Percentiles rank a stretch among this genome's conserved stretches.
Conservation (phyloP, 2,329 filamentous ascomycete species). For the Boeremia exigua region DNA sequence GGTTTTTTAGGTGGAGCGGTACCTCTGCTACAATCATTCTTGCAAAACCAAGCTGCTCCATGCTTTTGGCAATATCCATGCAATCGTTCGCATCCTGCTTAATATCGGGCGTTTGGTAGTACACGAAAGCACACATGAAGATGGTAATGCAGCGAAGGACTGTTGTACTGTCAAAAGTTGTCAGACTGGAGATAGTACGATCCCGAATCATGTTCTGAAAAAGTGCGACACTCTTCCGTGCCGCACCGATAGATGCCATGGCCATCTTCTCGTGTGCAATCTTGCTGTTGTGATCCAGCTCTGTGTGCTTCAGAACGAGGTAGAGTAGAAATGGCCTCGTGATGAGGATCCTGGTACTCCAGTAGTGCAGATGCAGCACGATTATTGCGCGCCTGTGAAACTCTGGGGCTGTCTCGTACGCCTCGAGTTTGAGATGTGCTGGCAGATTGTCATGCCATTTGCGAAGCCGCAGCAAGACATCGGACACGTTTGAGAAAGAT, state of each 20-base stretch:
- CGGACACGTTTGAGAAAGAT: conserved; percentile 44
- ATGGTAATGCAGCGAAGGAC: conserved; percentile 43
- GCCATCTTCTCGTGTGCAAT: conserved; percentile 44
- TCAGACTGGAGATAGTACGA: conserved; percentile 37
- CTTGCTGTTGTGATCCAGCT: conserved; percentile 35
- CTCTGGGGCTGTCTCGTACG: conserved; percentile 33
- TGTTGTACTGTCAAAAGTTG: conserved; percentile 46
- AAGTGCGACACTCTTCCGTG: conserved; percentile 37
- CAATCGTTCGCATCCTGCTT: conserved; percentile 35
- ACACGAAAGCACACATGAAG: conserved; percentile 44
- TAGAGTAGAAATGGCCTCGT: conserved; percentile 46
- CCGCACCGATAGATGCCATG: conserved; percentile 42
- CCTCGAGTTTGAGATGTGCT: conserved; percentile 40
- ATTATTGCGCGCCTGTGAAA: conserved; percentile 45
- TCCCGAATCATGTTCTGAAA: conserved; percentile 38
- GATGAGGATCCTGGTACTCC: conserved; percentile 43
- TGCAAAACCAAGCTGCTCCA: conserved; percentile 43
- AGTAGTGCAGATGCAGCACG: conserved; percentile 45
- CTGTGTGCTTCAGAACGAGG: conserved; percentile 37
- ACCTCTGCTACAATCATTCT: conserved; percentile 45
- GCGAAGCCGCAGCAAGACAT: conserved; percentile 39
- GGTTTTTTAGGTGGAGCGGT: conserved; percentile 37
- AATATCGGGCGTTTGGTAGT: conserved; percentile 36
- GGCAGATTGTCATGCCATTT: conserved; percentile 44
- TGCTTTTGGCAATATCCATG: conserved; percentile 28